Conservation (phyloP, 768 basidiomycete genomes). For the Hericium erinaceus region DNA sequence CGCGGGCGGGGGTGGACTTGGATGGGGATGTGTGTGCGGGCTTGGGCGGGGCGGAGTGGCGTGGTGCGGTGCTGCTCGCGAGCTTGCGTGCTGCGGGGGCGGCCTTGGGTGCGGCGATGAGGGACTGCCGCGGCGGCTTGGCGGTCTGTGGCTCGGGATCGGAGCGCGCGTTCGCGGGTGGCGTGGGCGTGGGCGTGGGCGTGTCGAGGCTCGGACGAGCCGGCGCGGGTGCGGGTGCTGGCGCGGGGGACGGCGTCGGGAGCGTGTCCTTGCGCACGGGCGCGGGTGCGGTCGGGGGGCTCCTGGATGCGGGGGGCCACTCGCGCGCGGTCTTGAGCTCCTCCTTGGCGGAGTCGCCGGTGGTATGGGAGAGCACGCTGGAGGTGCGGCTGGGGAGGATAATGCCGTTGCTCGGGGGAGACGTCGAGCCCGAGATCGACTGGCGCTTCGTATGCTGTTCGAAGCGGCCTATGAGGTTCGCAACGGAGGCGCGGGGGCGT, state of each 20-base stretch:
- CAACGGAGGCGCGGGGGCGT: slow-evolving; percentile 77
- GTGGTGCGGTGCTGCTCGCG: background rate
- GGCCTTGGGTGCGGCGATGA: background rate
- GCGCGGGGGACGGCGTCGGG: background rate
- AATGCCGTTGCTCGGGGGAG: slow-evolving; percentile 16
- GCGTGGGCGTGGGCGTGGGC: slow-evolving; percentile 7
- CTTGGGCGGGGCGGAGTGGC: slow-evolving; percentile 2
- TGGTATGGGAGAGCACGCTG: slow-evolving; percentile 57
- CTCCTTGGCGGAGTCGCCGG: slow-evolving; percentile 56
- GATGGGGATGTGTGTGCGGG: slow-evolving; percentile 14
- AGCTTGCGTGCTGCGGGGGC: background rate
- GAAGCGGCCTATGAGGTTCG: slow-evolving; percentile 85
- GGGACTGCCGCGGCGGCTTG: background rate
- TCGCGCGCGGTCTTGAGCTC: slow-evolving; percentile 65
- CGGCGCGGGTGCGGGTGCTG: slow-evolving; percentile 16
- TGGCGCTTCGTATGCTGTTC: slow-evolving; percentile 64
- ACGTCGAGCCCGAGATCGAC: slow-evolving; percentile 24
- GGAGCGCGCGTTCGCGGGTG: slow-evolving; percentile 1
- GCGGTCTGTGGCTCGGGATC: background rate
- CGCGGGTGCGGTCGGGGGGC: background rate
- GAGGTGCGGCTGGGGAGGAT: slow-evolving; percentile 41
- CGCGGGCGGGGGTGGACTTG: slow-evolving; percentile 23
- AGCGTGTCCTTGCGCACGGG: background rate
- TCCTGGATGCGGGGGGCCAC: slow-evolving; percentile 46
- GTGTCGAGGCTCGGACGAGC: background rate